Evolutionary conservation across 2,329 filamentous ascomycete genomes (phyloP), one percentile per base, ranked within the genome.

Genomic region (Fusarium sp.): DNA sequence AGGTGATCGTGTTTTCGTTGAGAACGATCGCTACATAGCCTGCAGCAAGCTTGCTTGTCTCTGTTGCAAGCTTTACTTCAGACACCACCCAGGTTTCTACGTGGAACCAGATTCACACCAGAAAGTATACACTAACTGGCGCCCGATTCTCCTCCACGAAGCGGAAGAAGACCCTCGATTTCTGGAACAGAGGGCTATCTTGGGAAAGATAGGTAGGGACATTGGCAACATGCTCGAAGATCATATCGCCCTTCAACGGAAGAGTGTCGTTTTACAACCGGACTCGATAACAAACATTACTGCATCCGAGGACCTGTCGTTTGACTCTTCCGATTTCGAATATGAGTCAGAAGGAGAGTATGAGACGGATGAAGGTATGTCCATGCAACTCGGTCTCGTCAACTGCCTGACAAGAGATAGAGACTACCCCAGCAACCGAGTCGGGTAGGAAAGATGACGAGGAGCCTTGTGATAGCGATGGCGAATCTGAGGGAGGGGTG

Each of bases 31-130:
- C 3, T 86, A 81, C 66, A 80, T 87, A 11, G 84, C 80, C 3
- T 84, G 81, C 62, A 87, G 84, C 70, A 87, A 87, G 71, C 79
- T 80, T 0, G 81, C 85, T 3, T 87, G 84, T 59, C 82, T 83
- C 62, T 83, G 81, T 55, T 87, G 84, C 70, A 76, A 76, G 38
- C 74, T 83, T 2, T 85, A 85, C 63, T 80, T 85, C 25, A 72
- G 65, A 8, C 54, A 80, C 11, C 82, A 85, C 53, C 80, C 80
- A 0, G 75, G 73, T 3, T 65, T 7, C 3, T 76, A 68, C 54
- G 74, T 75, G 0, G 72, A 76, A 20, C 80, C 79, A 0, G 73
- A 75, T 13, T 79, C 77, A 0, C 82, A 83, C 53, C 71, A 79
- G 23, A 83, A 82, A 42, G 67, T 79, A 0, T 84, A 79, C 33